Percentiles rank a stretch among this genome's conserved stretches.
phyloP scores from a whole-genome alignment of 78 protist species.

The Isochrysis galbana region DNA sequence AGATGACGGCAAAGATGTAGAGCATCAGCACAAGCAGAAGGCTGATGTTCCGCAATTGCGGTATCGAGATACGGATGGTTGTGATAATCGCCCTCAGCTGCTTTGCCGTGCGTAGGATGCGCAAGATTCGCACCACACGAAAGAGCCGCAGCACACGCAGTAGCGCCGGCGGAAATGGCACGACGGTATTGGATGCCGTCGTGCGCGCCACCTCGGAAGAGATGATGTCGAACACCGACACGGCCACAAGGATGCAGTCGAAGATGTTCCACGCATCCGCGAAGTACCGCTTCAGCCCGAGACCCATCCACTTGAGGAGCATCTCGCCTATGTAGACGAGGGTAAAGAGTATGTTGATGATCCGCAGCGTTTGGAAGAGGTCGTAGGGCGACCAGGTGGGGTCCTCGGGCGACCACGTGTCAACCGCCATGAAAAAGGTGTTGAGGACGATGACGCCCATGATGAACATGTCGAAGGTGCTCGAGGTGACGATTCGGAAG shows the following conservation, averaged over 20 bases:
- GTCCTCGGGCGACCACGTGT: not conserved
- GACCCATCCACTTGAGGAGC: not conserved
- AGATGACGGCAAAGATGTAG: conserved; percentile 46
- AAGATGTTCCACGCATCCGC: conserved; percentile 11
- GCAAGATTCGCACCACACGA: not conserved
- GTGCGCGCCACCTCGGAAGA: not conserved
- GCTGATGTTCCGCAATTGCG: conserved; percentile 37
- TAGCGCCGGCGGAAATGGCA: not conserved
- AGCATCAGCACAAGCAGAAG: conserved; percentile 32
- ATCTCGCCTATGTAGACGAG: not conserved
- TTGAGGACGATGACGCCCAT: not conserved
- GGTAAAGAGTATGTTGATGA: not conserved
- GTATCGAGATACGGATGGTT: conserved; percentile 17
- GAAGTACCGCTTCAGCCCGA: conserved; percentile 16
- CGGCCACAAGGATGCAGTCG: conserved; percentile 26
- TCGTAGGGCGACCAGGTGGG: not conserved
- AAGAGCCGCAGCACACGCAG: not conserved
- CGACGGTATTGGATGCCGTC: not conserved
- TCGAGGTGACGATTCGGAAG: not conserved
- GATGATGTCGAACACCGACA: not conserved
- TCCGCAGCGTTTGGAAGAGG: not conserved
- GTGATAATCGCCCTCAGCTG: conserved; percentile 40
- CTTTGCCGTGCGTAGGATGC: not conserved
- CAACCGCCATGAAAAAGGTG: not conserved
- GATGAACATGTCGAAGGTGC: not conserved